Evolutionary conservation across 1,284 basidiomycete genomes (phyloP).

Genomic region (Tremellales sp.): DNA sequence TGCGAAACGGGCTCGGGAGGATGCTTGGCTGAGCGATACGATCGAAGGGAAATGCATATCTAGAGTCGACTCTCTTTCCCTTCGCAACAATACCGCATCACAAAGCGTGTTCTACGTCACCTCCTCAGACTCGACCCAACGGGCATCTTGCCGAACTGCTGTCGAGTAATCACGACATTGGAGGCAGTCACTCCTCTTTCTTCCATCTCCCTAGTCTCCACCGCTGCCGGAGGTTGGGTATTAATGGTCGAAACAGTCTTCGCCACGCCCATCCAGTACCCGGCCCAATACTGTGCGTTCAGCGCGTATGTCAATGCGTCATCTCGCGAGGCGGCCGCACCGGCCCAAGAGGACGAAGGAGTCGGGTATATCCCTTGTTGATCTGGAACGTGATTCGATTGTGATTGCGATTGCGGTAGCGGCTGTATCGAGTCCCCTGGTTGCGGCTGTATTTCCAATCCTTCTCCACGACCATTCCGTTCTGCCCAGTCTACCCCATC

Average conservation of each 20-base stretch:
- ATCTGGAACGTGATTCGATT: neutral
- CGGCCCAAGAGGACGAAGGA: neutral
- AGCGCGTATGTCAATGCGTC: conserved; percentile 40
- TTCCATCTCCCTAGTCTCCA: neutral
- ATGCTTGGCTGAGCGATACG: conserved; percentile 56
- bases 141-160: conserved; percentile 8
- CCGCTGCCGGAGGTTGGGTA: neutral
- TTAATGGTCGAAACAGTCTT: conserved; percentile 10
- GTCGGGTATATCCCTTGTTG: neutral
- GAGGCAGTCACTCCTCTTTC: neutral
- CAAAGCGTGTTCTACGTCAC: too few species aligned
- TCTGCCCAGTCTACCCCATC: neutral
- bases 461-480: neutral
- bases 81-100: too few species aligned
- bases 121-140: too few species aligned
- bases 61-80: too few species aligned
- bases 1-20: conserved; percentile 74
- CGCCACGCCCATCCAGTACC: conserved; percentile 47
- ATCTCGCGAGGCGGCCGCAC: conserved; percentile 18
- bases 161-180: conserved; percentile 8
- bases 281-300: conserved; percentile 46
- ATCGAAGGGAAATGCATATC: too few species aligned
- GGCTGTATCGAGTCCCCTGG: neutral
- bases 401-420: neutral
- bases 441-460: neutral